Percentiles rank a stretch among this genome's conserved stretches.
Conservation (phyloP, 2,329 filamentous ascomycete species). For the Penicillium frequentans region DNA sequence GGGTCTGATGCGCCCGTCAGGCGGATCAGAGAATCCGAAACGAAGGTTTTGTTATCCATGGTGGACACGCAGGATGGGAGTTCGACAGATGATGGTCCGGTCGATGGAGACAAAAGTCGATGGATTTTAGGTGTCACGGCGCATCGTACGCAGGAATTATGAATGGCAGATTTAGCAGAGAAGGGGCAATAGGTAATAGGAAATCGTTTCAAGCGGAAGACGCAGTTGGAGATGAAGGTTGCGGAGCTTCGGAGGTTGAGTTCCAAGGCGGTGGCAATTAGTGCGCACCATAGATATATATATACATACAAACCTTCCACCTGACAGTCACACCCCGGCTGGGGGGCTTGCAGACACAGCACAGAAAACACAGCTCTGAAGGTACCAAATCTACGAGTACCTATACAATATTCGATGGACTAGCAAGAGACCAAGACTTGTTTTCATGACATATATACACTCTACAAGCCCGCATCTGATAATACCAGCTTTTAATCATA, state of each 20-base stretch:
- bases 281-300: background rate
- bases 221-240: background rate
- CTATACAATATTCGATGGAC: no score
- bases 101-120: slow-evolving; percentile 1
- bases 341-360: no score
- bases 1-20: slow-evolving; percentile 57
- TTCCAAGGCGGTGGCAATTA: background rate
- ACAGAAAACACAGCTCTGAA: no score
- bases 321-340: no score
- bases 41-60: slow-evolving; percentile 43
- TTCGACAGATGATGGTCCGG: background rate
- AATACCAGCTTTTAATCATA: no score
- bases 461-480: no score
- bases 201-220: background rate
- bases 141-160: background rate
- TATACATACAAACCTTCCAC: background rate
- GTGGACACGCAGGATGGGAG: slow-evolving; percentile 5
- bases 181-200: background rate
- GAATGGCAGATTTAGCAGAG: background rate
- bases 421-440: no score
- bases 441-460: background rate
- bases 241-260: background rate
- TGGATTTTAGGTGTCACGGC: background rate
- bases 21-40: slow-evolving; percentile 54
- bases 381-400: no score